phyloP scores from a whole-genome alignment of 352 stramenopile genomes.

The Pythium myriotylum region DNA sequence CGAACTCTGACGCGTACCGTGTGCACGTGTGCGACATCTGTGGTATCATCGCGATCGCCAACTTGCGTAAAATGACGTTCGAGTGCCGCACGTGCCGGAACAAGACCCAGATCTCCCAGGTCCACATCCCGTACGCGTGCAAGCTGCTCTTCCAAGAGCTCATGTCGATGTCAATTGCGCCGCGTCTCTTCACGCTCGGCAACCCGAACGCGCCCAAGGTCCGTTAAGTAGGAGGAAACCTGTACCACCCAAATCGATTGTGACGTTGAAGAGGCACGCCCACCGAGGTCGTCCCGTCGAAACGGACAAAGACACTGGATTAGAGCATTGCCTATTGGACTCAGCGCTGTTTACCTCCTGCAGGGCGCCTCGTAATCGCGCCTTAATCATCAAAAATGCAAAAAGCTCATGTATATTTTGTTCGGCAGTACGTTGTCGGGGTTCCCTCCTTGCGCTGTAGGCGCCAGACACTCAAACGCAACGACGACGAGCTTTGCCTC shows the following conservation, averaged over 20 bases:
- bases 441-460: too few species aligned
- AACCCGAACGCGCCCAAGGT: constrained; percentile 74
- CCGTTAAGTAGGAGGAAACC: constrained; percentile 29
- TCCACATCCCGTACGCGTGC: constrained; percentile 99
- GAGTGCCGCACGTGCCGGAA: constrained; percentile 96
- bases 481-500: too few species aligned
- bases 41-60: constrained; percentile 98
- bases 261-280: not conserved
- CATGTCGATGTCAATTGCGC: constrained; percentile 99
- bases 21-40: constrained; percentile 99
- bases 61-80: constrained; percentile 99
- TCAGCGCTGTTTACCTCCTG: too few species aligned
- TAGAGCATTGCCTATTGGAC: too few species aligned
- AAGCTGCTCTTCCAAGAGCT: constrained; percentile 99
- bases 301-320: too few species aligned
- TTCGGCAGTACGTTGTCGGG: too few species aligned
- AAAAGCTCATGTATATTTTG: too few species aligned
- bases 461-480: too few species aligned
- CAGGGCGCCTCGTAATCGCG: too few species aligned
- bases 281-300: not conserved
- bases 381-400: too few species aligned
- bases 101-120: constrained; percentile 94
- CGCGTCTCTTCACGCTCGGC: constrained; percentile 95
- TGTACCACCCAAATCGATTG: constrained; percentile 4
- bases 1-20: constrained; percentile 98